Percentiles rank a stretch among this genome's conserved stretches.
Evolutionary conservation across 2,329 filamentous ascomycete species (phyloP).

Genomic region (Xylariaceae sp.): DNA sequence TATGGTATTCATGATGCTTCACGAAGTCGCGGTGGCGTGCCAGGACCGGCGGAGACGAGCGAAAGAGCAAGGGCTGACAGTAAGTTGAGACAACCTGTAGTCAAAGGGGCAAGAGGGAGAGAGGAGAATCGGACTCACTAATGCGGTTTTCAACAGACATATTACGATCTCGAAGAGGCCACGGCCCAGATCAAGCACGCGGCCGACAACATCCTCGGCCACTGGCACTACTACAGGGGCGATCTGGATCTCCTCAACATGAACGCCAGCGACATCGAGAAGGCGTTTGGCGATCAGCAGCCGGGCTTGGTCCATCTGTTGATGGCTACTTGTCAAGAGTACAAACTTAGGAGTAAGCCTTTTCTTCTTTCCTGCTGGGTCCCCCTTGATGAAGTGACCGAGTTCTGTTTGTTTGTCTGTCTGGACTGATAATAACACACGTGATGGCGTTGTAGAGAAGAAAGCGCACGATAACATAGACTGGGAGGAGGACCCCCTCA

Average conservation of each 20-base stretch:
- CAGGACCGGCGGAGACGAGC: conserved; percentile 35
- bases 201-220: conserved; percentile 40
- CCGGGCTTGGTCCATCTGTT: conserved; percentile 32
- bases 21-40: conserved; percentile 32
- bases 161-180: conserved; percentile 16
- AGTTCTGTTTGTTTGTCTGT: too few relatives aligned
- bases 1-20: conserved; percentile 29
- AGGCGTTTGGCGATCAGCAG: conserved; percentile 26
- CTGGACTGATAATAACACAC: conserved; percentile 5
- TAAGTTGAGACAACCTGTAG: conserved; percentile 17
- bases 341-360: conserved; percentile 23
- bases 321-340: conserved; percentile 24
- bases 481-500: conserved; percentile 36
- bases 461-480: conserved; percentile 5
- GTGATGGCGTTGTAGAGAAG: conserved; percentile 1
- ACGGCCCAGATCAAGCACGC: conserved; percentile 38
- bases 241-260: conserved; percentile 27
- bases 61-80: conserved; percentile 30
- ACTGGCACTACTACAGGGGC: conserved; percentile 48
- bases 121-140: neutral
- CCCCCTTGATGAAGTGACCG: too few relatives aligned
- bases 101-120: too few relatives aligned
- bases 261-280: conserved; percentile 21
- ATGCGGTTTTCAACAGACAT: conserved; percentile 14
- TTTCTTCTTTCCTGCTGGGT: neutral